phyloP scores from a whole-genome alignment of 208 protist genomes.

The Wallacemonas collosoma region DNA sequence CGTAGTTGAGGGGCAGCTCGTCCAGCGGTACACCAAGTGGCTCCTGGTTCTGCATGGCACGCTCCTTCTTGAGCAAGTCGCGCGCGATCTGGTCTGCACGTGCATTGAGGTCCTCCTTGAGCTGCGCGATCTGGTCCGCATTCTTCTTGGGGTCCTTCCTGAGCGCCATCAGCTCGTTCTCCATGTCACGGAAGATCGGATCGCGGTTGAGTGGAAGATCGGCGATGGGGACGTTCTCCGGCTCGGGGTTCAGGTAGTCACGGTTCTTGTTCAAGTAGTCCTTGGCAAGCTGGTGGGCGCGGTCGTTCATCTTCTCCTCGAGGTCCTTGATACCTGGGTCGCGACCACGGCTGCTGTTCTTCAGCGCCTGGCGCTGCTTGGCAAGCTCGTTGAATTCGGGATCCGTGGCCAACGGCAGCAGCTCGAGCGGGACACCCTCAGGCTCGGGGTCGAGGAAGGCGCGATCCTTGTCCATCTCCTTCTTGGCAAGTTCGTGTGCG shows the following conservation, averaged over 20 bases:
- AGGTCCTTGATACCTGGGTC: slow-evolving; percentile 48
- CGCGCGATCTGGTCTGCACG: slow-evolving; percentile 67
- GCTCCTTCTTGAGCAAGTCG: slow-evolving; percentile 67
- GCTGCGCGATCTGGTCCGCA: slow-evolving; percentile 53
- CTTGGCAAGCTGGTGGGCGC: slow-evolving; percentile 59
- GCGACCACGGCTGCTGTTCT: slow-evolving; percentile 42
- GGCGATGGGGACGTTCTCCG: slow-evolving; percentile 61
- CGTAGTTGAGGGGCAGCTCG: slow-evolving; percentile 72
- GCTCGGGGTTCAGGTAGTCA: slow-evolving; percentile 65
- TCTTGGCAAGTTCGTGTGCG: slow-evolving; percentile 57
- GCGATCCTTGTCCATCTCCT: slow-evolving; percentile 55
- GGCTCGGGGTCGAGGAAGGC: slow-evolving; percentile 77
- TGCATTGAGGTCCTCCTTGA: slow-evolving; percentile 70
- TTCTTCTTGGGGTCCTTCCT: slow-evolving; percentile 63
- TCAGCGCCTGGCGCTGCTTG: slow-evolving; percentile 69
- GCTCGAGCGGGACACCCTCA: slow-evolving; percentile 74
- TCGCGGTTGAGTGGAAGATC: slow-evolving; percentile 74
- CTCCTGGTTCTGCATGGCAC: slow-evolving; percentile 67
- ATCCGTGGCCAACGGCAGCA: slow-evolving; percentile 66
- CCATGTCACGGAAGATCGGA: slow-evolving; percentile 73
- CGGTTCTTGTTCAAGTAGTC: slow-evolving; percentile 69
- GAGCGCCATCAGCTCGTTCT: slow-evolving; percentile 62
- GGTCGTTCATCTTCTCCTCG: slow-evolving; percentile 81
- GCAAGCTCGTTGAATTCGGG: slow-evolving; percentile 64
- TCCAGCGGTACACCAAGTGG: slow-evolving; percentile 68